Conservation (phyloP, 2,329 filamentous ascomycete genomes). For the Niveomyces coronatus region DNA sequence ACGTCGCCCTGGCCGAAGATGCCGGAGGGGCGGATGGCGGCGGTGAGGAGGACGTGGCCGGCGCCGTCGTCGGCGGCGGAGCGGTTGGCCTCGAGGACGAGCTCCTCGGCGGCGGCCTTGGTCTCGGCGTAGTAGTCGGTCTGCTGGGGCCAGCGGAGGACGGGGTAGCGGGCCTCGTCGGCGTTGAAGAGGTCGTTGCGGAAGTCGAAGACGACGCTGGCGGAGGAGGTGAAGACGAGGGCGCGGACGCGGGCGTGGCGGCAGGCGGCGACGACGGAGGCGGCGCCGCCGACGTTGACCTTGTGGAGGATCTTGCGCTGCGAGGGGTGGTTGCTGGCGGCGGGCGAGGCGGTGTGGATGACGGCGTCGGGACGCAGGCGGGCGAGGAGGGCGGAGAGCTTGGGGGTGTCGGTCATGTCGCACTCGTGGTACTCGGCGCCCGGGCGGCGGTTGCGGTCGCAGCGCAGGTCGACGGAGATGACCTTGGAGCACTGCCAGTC, state of each 20-base stretch:
- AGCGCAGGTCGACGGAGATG: slow-evolving; percentile 63
- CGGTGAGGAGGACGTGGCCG: slow-evolving; percentile 70
- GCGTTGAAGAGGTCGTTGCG: slow-evolving; percentile 69
- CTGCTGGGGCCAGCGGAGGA: slow-evolving; percentile 60
- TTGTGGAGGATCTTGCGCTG: slow-evolving; percentile 57
- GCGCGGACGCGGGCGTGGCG: slow-evolving; percentile 61
- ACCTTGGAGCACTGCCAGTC: slow-evolving; percentile 41
- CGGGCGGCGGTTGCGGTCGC: slow-evolving; percentile 55
- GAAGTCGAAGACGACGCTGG: slow-evolving; percentile 80
- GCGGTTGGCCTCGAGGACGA: slow-evolving; percentile 69
- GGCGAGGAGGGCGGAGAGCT: slow-evolving; percentile 52
- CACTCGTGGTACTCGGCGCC: slow-evolving; percentile 58
- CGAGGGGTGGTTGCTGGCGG: slow-evolving; percentile 40
- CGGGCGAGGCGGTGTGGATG: slow-evolving; percentile 78
- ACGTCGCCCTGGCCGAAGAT: slow-evolving; percentile 88
- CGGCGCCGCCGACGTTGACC: slow-evolving; percentile 84
- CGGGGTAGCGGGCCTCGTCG: slow-evolving; percentile 72
- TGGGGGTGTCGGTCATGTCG: slow-evolving; percentile 61
- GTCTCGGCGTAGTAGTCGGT: slow-evolving; percentile 82
- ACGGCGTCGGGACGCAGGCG: slow-evolving; percentile 68
- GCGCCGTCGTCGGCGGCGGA: slow-evolving; percentile 32
- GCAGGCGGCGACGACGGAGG: slow-evolving; percentile 64
- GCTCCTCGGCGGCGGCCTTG: slow-evolving; percentile 75
- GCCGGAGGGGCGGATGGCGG: slow-evolving; percentile 71
- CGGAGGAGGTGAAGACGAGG: slow-evolving; percentile 85